A percentile compares a stretch with the other conserved stretches of the same genome.
These are phyloP conservation scores for Caloboletus firmus DNA, from an alignment of 1,284 basidiomycete species.

Conservation along the genomic window DNA sequence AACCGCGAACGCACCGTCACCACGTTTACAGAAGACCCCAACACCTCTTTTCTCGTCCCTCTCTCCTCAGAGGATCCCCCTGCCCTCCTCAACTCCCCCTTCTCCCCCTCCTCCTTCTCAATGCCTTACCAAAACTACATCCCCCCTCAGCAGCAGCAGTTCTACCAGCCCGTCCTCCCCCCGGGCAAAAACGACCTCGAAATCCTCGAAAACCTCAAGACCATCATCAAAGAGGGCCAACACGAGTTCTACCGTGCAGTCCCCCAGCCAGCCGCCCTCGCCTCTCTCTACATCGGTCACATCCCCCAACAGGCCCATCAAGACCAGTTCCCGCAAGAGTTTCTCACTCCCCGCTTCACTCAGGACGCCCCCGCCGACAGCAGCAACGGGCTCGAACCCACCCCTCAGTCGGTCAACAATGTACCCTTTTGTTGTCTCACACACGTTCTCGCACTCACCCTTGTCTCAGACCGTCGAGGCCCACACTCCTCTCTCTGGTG, in stretches of 20 bases:
- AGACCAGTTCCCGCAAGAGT: slow-evolving; percentile 39
- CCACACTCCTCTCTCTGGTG: slow-evolving; percentile 10
- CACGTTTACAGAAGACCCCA: slow-evolving; percentile 57
- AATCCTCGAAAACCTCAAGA: slow-evolving; percentile 68
- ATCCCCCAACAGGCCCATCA: slow-evolving; percentile 33
- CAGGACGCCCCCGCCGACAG: slow-evolving; percentile 9
- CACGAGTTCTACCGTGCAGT: slow-evolving; percentile 66
- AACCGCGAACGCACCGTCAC: slow-evolving; percentile 64
- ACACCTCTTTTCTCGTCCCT: slow-evolving; percentile 48
- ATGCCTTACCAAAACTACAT: slow-evolving; percentile 34
- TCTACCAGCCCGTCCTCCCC: slow-evolving; percentile 33
- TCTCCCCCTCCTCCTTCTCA: slow-evolving; percentile 30
- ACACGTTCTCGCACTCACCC: slow-evolving; percentile 3
- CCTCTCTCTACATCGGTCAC: slow-evolving; percentile 59
- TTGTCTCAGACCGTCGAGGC: slow-evolving; percentile 18
- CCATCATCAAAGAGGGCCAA: slow-evolving; percentile 65
- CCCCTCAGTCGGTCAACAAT: slow-evolving; percentile 26
- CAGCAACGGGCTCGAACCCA: slow-evolving; percentile 10
- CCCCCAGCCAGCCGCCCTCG: slow-evolving; percentile 63
- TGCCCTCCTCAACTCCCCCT: slow-evolving; percentile 34
- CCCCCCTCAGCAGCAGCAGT: slow-evolving; percentile 28
- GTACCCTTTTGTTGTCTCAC: slow-evolving; percentile 19
- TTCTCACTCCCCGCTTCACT: slow-evolving; percentile 7
- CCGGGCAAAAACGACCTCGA: slow-evolving; percentile 63
- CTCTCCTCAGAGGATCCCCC: slow-evolving; percentile 49